Evolutionary conservation across 2,329 filamentous ascomycete genomes (phyloP).

Genomic region (Aspergillus oerlinghausenensis): DNA sequence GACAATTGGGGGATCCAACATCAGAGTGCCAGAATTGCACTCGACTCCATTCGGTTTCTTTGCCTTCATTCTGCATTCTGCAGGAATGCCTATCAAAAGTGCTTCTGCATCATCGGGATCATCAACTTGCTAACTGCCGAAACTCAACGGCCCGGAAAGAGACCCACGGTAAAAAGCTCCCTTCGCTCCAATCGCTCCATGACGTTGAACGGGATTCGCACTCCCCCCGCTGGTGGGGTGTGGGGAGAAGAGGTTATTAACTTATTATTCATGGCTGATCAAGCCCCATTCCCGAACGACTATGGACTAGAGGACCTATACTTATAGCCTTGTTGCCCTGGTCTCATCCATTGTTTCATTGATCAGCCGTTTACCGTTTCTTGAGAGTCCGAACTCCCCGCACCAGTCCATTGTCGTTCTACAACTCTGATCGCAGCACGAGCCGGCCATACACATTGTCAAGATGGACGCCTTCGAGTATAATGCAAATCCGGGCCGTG

Average conservation of each 20-base stretch:
- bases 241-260: slow-evolving; percentile 9
- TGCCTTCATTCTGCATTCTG: background rate
- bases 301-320: background rate
- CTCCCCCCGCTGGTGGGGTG: slow-evolving; percentile 11
- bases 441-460: background rate
- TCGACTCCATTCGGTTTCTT: background rate
- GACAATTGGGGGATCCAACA: background rate
- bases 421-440: background rate
- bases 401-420: background rate
- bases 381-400: no score
- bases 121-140: slow-evolving; percentile 8
- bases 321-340: background rate
- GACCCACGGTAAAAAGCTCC: slow-evolving; percentile 17
- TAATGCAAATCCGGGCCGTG: slow-evolving; percentile 49
- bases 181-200: slow-evolving; percentile 9
- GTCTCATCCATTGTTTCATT: background rate
- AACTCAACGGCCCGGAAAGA: slow-evolving; percentile 2
- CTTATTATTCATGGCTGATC: slow-evolving; percentile 22
- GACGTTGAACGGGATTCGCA: slow-evolving; percentile 5
- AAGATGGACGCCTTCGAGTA: slow-evolving; percentile 55
- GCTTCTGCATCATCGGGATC: background rate
- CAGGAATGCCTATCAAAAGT: background rate
- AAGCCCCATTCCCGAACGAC: slow-evolving; percentile 6
- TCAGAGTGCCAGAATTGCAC: background rate
- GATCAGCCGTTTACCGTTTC: background rate